Evolutionary conservation across 495 filamentous ascomycete genomes (phyloP).

Genomic region (Bryoglossum gracile): DNA sequence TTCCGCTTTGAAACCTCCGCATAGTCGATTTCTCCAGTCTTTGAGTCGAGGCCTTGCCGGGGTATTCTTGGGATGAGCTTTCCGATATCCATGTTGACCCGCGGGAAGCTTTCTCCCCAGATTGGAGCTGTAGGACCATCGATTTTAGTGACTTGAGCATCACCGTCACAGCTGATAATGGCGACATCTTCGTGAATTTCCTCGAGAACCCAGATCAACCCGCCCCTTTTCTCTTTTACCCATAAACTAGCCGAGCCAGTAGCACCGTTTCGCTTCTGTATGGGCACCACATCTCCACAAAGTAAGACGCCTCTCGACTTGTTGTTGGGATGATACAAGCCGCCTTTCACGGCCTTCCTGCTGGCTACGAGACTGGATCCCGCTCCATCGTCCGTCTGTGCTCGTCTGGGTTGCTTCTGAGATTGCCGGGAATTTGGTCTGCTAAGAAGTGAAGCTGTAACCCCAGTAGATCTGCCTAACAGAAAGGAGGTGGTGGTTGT

Average conservation of each 20-base stretch:
- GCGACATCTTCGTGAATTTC: constrained; percentile 95
- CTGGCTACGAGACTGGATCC: constrained; percentile 48
- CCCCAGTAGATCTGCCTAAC: constrained; percentile 60
- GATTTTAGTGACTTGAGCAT: constrained; percentile 59
- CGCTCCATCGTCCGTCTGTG: constrained; percentile 69
- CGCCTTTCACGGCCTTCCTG: constrained; percentile 38
- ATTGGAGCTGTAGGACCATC: constrained; percentile 66
- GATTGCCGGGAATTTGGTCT: constrained; percentile 72
- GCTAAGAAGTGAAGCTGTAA: constrained; percentile 79
- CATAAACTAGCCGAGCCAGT: constrained; percentile 90
- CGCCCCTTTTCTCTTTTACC: constrained; percentile 95
- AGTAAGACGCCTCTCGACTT: constrained; percentile 87
- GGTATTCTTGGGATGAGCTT: constrained; percentile 75
- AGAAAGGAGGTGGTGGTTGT: constrained; percentile 40
- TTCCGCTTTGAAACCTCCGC: constrained; percentile 58
- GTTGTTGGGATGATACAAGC: constrained; percentile 50
- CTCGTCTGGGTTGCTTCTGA: constrained; percentile 41
- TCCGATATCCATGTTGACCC: constrained; percentile 61
- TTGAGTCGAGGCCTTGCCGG: constrained; percentile 54
- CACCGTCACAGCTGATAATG: constrained; percentile 60
- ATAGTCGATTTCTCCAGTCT: constrained; percentile 63
- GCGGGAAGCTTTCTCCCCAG: constrained; percentile 65
- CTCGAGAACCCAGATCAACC: constrained; percentile 94
- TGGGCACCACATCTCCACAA: constrained; percentile 95
- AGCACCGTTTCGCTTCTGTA: constrained; percentile 86